Evolutionary conservation across 2,329 filamentous ascomycete genomes (phyloP).

Genomic region (Colletotrichum limetticola): DNA sequence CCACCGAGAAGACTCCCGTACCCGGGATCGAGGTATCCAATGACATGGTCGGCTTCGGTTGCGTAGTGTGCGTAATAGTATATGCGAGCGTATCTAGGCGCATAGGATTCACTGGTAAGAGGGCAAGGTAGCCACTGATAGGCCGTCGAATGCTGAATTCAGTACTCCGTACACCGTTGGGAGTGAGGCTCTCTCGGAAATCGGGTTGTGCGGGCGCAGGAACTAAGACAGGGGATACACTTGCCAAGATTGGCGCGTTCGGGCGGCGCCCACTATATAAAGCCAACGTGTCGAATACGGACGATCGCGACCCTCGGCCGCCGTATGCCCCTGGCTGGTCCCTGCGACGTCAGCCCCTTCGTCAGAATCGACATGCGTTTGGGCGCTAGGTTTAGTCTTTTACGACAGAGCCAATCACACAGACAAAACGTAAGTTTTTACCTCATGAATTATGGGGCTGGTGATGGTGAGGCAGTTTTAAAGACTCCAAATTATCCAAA

Average conservation of each 20-base stretch:
- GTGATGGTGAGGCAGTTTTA: background rate
- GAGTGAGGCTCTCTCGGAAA: background rate
- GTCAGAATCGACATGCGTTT: background rate
- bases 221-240: conserved; percentile 4
- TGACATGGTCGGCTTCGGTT: conserved; percentile 4
- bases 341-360: background rate
- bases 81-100: background rate
- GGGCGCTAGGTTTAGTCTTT: conserved; percentile 1
- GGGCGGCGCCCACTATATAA: conserved; percentile 23
- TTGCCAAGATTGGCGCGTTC: conserved; percentile 11
- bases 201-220: conserved; percentile 17
- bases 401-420: conserved; percentile 6
- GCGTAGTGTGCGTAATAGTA: background rate
- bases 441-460: background rate
- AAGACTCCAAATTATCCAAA: background rate
- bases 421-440: background rate
- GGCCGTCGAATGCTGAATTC: background rate
- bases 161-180: background rate
- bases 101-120: background rate
- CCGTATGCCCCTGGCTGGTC: background rate
- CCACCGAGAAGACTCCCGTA: conserved; percentile 26
- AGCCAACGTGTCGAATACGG: background rate
- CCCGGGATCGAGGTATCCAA: conserved; percentile 24
- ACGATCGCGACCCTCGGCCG: conserved; percentile 9
- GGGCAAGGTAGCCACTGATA: background rate